Evolutionary conservation across 129 eudicot species (phyloP), one percentile per base, ranked within the genome.

Genomic region (Dittrichia graveolens): DNA sequence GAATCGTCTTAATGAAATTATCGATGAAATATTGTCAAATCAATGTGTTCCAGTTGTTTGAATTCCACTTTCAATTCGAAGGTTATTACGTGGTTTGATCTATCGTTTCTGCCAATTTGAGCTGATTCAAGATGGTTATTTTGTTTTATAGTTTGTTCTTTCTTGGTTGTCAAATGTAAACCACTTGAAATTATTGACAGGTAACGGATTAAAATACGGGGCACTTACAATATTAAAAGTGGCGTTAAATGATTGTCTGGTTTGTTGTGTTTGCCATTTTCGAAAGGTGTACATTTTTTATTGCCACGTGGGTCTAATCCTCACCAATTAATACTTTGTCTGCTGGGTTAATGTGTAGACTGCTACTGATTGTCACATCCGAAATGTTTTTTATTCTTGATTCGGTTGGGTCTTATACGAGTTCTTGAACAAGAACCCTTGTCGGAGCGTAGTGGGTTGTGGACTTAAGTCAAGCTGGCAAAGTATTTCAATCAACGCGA

Each of bases 221-320:
- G 0, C 0, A 4, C 14, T 67, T 72, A 12, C 15, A 9, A 48
- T 35, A 56, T 41, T n/a, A 10, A 18, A 61, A 61, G 13, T 35
- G 72, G 67, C 50, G 3, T 35, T 10, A 1, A 71, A 19, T 70
- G 60, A 71, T 71, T 52, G 67, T 58, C 31, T 0, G n/a, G 14
- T 45, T 5, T 42, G 44, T 66, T 43, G 49, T 19, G 11, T 19
- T 39, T 44, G 44, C 62, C 42, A 48, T 61, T 5, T 48, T 35
- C 5, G 58, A 18, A 24, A 40, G 41, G 50, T 38, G 41, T 75
- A 60, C 7, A 11, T 14, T 39, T 49, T 15, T 52, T 14, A 55
- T 6, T 12, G 54, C 50, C 73, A 71, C 77, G 77, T 71, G 82
- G 82, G 38, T 42, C 71, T 70, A 42, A 61, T 14, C 35, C 37